These are phyloP conservation scores for Capronia epimyces DNA, from an alignment of 2,329 filamentous ascomycete genomes.

Conservation along the genomic window DNA sequence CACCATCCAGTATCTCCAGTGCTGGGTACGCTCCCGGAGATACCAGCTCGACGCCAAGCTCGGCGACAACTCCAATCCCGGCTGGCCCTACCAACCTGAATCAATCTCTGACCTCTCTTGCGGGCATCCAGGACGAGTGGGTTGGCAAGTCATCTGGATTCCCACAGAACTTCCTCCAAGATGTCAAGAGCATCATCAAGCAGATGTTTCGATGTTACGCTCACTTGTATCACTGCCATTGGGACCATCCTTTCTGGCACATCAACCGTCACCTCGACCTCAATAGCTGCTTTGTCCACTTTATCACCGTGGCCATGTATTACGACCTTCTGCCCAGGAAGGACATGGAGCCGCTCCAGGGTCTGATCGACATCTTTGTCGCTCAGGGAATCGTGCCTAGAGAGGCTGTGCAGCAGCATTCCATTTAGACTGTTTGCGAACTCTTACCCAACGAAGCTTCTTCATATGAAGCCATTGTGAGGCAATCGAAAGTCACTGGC, in stretches of 20 bases:
- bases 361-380: conserved; percentile 85
- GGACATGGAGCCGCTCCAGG: conserved; percentile 94
- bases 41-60: conserved; percentile 40
- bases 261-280: conserved; percentile 66
- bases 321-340: conserved; percentile 79
- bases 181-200: conserved; percentile 89
- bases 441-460: background rate
- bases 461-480: background rate
- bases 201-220: conserved; percentile 99
- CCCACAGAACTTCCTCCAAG: conserved; percentile 78
- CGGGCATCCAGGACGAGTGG: conserved; percentile 64
- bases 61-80: conserved; percentile 39
- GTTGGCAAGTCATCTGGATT: conserved; percentile 90
- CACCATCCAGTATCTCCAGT: conserved; percentile 56
- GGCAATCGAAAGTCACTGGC: background rate
- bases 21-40: conserved; percentile 52
- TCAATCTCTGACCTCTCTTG: conserved; percentile 56
- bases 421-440: conserved; percentile 7
- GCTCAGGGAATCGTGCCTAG: conserved; percentile 81
- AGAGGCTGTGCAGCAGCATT: conserved; percentile 42
- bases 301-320: conserved; percentile 71
- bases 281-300: conserved; percentile 84
- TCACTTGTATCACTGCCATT: conserved; percentile 97
- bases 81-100: conserved; percentile 44
- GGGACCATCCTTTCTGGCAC: conserved; percentile 75